phyloP scores from a whole-genome alignment of 345 rosid genomes.

The Theobroma cacao region DNA sequence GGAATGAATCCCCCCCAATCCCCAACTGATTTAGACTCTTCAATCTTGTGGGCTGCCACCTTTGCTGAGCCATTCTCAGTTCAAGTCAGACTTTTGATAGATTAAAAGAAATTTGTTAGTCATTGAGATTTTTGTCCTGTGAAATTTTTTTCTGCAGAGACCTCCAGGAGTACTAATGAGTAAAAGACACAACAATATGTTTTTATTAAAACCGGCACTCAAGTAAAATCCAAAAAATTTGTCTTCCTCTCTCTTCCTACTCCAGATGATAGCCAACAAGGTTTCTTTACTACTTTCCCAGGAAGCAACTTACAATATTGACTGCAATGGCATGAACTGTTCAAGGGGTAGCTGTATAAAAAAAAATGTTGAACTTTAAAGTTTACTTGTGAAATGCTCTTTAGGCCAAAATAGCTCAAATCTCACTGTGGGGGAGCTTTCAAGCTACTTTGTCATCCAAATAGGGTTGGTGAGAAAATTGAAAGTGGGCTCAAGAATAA shows the following conservation, averaged over 20 bases:
- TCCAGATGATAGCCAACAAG: background rate
- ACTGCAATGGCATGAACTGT: background rate
- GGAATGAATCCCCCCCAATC: constrained; percentile 19
- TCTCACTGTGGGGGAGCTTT: no score
- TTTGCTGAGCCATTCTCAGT: constrained; percentile 11
- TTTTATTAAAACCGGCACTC: background rate
- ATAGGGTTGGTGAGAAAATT: background rate
- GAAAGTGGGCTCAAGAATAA: background rate
- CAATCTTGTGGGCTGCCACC: constrained; percentile 25
- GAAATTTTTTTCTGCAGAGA: background rate
- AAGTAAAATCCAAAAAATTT: background rate
- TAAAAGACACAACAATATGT: background rate
- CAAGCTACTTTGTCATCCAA: background rate
- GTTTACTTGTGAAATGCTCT: no score
- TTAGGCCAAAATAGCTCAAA: no score
- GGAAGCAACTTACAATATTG: background rate
- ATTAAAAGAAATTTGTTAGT: background rate
- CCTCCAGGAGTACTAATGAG: background rate
- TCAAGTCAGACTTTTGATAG: constrained; percentile 7
- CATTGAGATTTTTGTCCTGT: background rate
- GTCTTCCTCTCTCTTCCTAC: background rate
- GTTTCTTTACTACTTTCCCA: background rate
- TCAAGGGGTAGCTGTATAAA: background rate
- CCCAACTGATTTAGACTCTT: constrained; percentile 32
- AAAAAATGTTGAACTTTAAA: background rate